Evolutionary conservation across 2,329 filamentous ascomycete species (phyloP).

Genomic region (Cercospora zeae-maydis): DNA sequence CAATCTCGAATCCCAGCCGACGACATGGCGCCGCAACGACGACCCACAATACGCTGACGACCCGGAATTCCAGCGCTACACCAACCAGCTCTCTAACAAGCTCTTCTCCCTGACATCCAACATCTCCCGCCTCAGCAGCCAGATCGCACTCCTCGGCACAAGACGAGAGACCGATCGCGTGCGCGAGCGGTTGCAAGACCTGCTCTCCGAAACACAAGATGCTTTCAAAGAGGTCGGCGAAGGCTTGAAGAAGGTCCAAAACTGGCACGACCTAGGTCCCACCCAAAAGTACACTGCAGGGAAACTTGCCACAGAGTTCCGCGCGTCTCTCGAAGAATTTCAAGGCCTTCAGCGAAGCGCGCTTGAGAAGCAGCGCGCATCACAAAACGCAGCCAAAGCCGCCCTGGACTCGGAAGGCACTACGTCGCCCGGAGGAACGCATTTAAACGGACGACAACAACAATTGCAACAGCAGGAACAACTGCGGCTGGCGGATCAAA

Average conservation of each 20-base stretch:
- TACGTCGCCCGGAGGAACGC: constrained; percentile 41
- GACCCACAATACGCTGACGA: constrained; percentile 81
- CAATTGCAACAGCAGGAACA: constrained; percentile 59
- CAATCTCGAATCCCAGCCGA: constrained; percentile 75
- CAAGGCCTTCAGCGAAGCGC: constrained; percentile 85
- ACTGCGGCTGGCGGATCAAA: constrained; percentile 77
- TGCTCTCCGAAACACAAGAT: constrained; percentile 79
- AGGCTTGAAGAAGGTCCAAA: constrained; percentile 85
- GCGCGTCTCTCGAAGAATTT: constrained; percentile 82
- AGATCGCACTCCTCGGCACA: constrained; percentile 82
- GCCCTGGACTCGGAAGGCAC: constrained; percentile 55
- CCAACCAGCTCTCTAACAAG: constrained; percentile 78
- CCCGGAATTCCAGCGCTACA: constrained; percentile 82
- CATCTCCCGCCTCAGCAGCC: constrained; percentile 77
- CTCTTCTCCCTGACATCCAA: constrained; percentile 86
- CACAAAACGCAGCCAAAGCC: constrained; percentile 74
- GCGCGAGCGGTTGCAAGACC: constrained; percentile 81
- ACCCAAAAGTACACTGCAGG: constrained; percentile 92
- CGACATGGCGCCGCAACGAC: constrained; percentile 63
- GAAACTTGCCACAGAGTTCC: constrained; percentile 91
- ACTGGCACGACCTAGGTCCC: constrained; percentile 68
- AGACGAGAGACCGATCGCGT: constrained; percentile 87
- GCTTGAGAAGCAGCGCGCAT: constrained; percentile 87
- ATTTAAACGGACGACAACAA: constrained; percentile 50
- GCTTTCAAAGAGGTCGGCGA: constrained; percentile 91